A percentile compares a stretch with the other conserved stretches of the same genome.
Conservation (phyloP, 129 eudicot genomes). For the Tagetes erecta region DNA sequence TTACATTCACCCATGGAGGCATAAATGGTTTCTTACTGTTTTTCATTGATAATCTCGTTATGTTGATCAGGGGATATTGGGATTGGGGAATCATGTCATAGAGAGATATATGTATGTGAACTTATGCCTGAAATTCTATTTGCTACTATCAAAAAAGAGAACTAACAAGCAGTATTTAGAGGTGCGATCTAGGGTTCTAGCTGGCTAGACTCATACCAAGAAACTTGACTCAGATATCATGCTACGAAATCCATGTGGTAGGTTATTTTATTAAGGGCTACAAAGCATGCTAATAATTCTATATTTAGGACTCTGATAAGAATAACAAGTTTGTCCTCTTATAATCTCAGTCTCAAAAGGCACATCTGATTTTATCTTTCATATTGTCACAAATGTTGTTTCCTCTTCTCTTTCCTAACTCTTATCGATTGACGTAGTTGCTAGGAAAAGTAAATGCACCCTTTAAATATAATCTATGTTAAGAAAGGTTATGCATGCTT, state of each 20-base stretch:
- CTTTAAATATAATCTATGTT: not conserved
- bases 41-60: no score
- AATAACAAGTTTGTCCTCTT: not conserved
- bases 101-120: not conserved
- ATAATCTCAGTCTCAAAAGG: not conserved
- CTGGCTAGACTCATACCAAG: not conserved
- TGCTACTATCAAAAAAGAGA: not conserved
- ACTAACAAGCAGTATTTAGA: not conserved
- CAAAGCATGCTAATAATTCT: not conserved
- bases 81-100: not conserved
- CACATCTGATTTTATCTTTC: not conserved
- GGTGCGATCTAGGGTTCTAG: not conserved
- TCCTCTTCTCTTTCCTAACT: not conserved
- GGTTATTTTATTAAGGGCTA: not conserved
- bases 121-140: not conserved
- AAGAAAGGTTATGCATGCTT: constrained; percentile 8
- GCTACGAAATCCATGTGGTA: not conserved
- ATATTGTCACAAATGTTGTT: constrained; percentile 11
- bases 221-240: not conserved
- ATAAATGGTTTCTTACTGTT: not conserved
- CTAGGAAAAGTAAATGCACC: not conserved
- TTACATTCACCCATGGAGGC: not conserved
- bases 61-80: not conserved
- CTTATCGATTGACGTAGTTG: not conserved
- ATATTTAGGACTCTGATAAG: not conserved